Evolutionary conservation across 352 stramenopile genomes (phyloP).

Genomic region (Globisporangium spinosum): DNA sequence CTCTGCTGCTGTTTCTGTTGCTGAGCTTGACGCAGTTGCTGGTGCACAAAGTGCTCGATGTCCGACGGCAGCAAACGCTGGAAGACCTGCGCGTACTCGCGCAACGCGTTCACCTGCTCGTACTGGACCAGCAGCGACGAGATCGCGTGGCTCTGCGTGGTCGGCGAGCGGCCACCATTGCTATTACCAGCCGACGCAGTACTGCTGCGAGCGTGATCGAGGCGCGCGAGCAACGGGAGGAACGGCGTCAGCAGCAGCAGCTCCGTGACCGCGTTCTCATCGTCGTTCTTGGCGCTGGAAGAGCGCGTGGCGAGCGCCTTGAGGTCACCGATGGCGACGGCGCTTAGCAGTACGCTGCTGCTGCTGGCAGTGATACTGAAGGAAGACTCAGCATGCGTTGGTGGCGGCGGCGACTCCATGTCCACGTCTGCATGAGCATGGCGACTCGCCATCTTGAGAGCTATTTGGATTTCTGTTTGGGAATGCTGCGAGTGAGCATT

Average conservation of each 20-base stretch:
- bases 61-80: conserved; percentile 23
- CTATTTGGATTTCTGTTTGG: neutral
- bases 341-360: conserved; percentile 19
- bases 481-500: neutral
- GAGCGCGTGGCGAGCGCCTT: conserved; percentile 18
- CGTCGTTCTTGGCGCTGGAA: neutral
- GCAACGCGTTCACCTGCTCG: conserved; percentile 38
- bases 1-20: neutral
- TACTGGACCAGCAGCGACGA: conserved; percentile 27
- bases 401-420: neutral
- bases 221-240: conserved; percentile 44
- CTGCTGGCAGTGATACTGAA: neutral
- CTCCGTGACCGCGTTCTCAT: neutral
- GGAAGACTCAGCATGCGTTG: neutral
- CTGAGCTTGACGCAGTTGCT: conserved; percentile 5
- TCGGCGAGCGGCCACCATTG: neutral
- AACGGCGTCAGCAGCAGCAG: conserved; percentile 37
- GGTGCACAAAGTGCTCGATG: conserved; percentile 21
- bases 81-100: conserved; percentile 39
- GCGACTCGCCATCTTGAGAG: conserved; percentile 2
- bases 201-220: conserved; percentile 29
- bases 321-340: conserved; percentile 24
- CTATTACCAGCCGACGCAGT: neutral
- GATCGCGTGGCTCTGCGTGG: conserved; percentile 19
- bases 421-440: neutral